Evolutionary conservation across 2,329 filamentous ascomycete genomes (phyloP).

Genomic region (Epichloe sibirici): DNA sequence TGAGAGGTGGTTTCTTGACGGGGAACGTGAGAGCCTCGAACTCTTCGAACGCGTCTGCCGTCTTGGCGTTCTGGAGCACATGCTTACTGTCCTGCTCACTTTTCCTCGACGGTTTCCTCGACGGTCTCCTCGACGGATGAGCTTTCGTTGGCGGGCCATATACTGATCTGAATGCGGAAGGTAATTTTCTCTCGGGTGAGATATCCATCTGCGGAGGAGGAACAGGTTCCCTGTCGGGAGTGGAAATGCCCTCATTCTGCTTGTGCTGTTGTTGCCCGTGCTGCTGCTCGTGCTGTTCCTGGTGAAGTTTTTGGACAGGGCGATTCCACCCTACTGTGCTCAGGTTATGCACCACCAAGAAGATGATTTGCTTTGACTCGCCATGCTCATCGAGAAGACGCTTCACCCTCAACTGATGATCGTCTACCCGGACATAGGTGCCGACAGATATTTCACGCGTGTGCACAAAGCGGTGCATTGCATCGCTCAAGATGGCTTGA

Average conservation of each 20-base stretch:
- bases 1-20: neutral
- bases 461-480: constrained; percentile 37
- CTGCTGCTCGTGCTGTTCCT: neutral
- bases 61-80: constrained; percentile 12
- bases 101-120: neutral
- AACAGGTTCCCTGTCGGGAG: neutral
- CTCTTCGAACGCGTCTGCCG: constrained; percentile 24
- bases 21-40: constrained; percentile 26
- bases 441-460: constrained; percentile 32
- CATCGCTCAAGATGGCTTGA: constrained; percentile 35
- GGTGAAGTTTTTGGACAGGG: constrained; percentile 18
- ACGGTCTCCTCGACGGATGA: neutral
- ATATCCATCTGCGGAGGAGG: neutral
- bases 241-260: neutral
- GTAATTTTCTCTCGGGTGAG: neutral
- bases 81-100: neutral
- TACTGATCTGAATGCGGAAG: neutral
- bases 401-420: constrained; percentile 24
- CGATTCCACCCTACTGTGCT: constrained; percentile 36
- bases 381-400: constrained; percentile 2
- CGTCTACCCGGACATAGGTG: constrained; percentile 34
- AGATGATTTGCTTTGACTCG: constrained; percentile 23
- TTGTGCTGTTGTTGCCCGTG: neutral
- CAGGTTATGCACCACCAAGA: constrained; percentile 33
- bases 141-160: neutral